phyloP scores from a whole-genome alignment of 805 yeast genomes.

The Lachancea meyersii region DNA sequence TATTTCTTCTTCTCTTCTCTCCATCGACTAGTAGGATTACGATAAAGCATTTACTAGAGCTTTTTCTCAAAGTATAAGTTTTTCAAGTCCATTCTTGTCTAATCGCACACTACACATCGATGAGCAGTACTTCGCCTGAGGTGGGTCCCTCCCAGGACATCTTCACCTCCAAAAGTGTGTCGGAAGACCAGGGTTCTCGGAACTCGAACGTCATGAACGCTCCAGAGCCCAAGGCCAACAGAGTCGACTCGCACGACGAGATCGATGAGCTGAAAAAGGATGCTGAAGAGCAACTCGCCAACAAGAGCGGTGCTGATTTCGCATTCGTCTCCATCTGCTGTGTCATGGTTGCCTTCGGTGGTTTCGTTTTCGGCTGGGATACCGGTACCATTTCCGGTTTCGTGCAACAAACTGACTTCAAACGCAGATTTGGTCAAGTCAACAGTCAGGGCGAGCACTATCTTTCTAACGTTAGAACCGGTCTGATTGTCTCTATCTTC shows the following conservation, averaged over 20 bases:
- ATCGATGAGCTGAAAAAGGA: constrained; percentile 15
- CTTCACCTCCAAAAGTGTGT: constrained; percentile 8
- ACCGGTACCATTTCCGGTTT: constrained; percentile 76
- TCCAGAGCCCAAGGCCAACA: constrained; percentile 16
- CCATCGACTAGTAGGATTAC: too few relatives aligned
- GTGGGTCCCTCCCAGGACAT: constrained; percentile 10
- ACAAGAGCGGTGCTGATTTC: constrained; percentile 18
- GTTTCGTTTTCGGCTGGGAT: constrained; percentile 70
- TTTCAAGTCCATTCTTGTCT: neutral
- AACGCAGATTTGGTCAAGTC: constrained; percentile 47
- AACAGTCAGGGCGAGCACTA: constrained; percentile 39
- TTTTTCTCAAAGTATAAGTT: too few relatives aligned
- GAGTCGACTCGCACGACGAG: constrained; percentile 15
- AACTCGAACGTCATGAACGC: constrained; percentile 17
- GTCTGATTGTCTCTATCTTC: constrained; percentile 52
- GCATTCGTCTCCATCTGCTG: constrained; percentile 20
- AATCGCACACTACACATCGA: neutral
- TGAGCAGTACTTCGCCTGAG: constrained; percentile 10
- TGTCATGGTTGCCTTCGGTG: constrained; percentile 28
- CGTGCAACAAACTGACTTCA: constrained; percentile 51
- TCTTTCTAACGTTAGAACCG: constrained; percentile 48
- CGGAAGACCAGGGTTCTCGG: constrained; percentile 12
- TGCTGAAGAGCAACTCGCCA: constrained; percentile 16
- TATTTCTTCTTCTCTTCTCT: neutral
- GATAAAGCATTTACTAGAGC: too few relatives aligned